phyloP scores from a whole-genome alignment of 768 basidiomycete genomes.

The Collybia sordida region DNA sequence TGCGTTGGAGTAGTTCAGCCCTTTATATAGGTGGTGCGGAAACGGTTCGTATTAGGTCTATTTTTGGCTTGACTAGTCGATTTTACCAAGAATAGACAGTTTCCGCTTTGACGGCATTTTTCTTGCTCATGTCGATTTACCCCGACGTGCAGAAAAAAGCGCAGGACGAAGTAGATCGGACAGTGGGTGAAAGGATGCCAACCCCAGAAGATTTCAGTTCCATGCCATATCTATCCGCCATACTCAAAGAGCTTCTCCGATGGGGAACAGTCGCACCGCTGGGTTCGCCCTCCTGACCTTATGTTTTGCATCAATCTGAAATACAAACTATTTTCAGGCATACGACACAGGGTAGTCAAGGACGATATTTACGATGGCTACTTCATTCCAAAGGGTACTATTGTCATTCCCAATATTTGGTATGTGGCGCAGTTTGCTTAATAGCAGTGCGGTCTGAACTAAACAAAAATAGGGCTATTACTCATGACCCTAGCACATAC shows the following conservation, averaged over 20 bases:
- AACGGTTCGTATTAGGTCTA: too few relatives aligned
- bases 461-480: neutral
- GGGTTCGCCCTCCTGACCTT: constrained; percentile 13
- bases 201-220: constrained; percentile 20
- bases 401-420: constrained; percentile 10
- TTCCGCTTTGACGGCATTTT: too few relatives aligned
- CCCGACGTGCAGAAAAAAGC: constrained; percentile 30
- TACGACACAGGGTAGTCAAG: neutral
- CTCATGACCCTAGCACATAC: neutral
- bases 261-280: constrained; percentile 22
- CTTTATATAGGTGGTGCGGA: too few relatives aligned
- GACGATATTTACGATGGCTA: constrained; percentile 11
- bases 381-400: constrained; percentile 11
- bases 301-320: neutral
- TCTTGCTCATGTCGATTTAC: constrained; percentile 5
- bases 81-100: too few relatives aligned
- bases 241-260: constrained; percentile 28
- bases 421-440: neutral
- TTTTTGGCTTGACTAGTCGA: too few relatives aligned
- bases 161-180: constrained; percentile 29
- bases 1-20: too few relatives aligned
- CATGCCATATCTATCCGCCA: constrained; percentile 27
- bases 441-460: neutral
- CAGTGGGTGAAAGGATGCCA: constrained; percentile 28
- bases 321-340: neutral